These are phyloP conservation scores for Mycosphaerella sp. DNA, from an alignment of 2,329 filamentous ascomycete species.

Conservation along the genomic window DNA sequence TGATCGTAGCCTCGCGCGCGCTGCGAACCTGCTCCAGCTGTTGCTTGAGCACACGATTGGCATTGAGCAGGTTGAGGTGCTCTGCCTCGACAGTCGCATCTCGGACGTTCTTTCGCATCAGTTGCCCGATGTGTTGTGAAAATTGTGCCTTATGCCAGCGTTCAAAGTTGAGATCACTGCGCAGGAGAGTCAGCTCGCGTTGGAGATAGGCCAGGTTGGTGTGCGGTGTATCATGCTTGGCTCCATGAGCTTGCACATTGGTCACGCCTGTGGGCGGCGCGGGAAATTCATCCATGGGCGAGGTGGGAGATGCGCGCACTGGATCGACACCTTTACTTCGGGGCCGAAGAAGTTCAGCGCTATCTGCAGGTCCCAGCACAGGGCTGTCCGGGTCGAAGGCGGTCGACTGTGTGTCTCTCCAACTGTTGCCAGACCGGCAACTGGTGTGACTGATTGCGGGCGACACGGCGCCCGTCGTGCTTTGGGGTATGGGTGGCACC, in stretches of 20 bases:
- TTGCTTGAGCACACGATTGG: slow-evolving; percentile 65
- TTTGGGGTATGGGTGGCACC: slow-evolving; percentile 26
- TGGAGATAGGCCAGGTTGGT: slow-evolving; percentile 53
- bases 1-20: slow-evolving; percentile 30
- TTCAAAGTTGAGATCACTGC: slow-evolving; percentile 78
- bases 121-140: slow-evolving; percentile 70
- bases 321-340: slow-evolving; percentile 12
- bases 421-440: slow-evolving; percentile 38
- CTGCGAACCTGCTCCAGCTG: slow-evolving; percentile 48
- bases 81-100: slow-evolving; percentile 76
- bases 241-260: slow-evolving; percentile 1
- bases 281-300: slow-evolving; percentile 25
- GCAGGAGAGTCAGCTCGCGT: slow-evolving; percentile 65
- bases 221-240: slow-evolving; percentile 20
- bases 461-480: slow-evolving; percentile 26
- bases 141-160: slow-evolving; percentile 79
- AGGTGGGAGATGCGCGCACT: slow-evolving; percentile 14
- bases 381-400: slow-evolving; percentile 53
- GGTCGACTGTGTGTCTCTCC: slow-evolving; percentile 51
- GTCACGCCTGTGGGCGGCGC: slow-evolving; percentile 12
- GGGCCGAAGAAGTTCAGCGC: slow-evolving; percentile 18
- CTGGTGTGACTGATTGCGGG: slow-evolving; percentile 29
- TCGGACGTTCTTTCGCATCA: slow-evolving; percentile 66
- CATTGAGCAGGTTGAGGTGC: slow-evolving; percentile 72
- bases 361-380: slow-evolving; percentile 47